Percentiles rank a stretch among this genome's conserved stretches.
These are phyloP conservation scores for Vitis cinerea DNA, from an alignment of 164 flowering plant species.

Conservation along the genomic window DNA sequence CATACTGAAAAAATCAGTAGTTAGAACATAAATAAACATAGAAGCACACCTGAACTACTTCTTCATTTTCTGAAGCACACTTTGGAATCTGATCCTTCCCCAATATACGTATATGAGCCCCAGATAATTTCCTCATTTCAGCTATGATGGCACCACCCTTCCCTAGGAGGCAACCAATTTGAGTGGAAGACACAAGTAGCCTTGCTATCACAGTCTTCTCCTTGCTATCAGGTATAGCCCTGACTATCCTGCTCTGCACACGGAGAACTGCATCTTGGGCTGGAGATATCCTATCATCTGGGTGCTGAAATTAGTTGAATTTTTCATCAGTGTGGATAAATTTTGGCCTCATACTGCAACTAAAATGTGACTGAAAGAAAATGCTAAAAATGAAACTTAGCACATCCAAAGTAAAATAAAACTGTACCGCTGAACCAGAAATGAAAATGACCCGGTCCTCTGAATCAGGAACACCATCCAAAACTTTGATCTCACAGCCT, in stretches of 20 bases:
- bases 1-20: neutral
- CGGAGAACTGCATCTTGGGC: conserved; percentile 92
- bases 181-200: conserved; percentile 75
- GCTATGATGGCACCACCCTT: conserved; percentile 86
- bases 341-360: neutral
- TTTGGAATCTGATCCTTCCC: conserved; percentile 82
- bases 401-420: conserved; percentile 1
- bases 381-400: conserved; percentile 1
- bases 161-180: conserved; percentile 89
- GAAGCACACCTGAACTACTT: conserved; percentile 78
- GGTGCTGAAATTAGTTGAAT: conserved; percentile 64
- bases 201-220: conserved; percentile 55
- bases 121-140: conserved; percentile 82
- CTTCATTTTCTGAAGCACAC: conserved; percentile 77
- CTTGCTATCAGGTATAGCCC: conserved; percentile 55
- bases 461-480: conserved; percentile 55
- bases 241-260: conserved; percentile 68
- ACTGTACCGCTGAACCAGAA: conserved; percentile 81
- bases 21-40: conserved; percentile 1
- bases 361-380: neutral
- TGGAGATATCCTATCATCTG: conserved; percentile 82
- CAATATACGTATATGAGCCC: conserved; percentile 82
- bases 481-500: conserved; percentile 84
- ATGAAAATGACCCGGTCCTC: conserved; percentile 80
- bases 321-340: neutral